Evolutionary conservation across 2,329 filamentous ascomycete genomes (phyloP).

Genomic region (Ophiostoma perfectum): DNA sequence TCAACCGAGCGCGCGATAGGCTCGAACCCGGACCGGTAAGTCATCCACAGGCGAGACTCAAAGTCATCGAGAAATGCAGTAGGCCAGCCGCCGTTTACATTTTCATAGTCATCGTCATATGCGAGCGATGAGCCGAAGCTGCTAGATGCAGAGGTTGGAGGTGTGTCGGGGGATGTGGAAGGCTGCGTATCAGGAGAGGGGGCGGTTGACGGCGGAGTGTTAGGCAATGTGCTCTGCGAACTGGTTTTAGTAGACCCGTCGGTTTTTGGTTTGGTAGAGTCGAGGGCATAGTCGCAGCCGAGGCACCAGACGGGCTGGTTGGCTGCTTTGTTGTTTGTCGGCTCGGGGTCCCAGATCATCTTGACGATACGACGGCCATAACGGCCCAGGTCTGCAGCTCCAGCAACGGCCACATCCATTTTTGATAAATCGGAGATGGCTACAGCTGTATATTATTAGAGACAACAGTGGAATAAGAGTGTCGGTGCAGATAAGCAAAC

Average conservation of each 20-base stretch:
- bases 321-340: constrained; percentile 66
- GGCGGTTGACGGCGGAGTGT: constrained; percentile 23
- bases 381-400: constrained; percentile 65
- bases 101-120: constrained; percentile 39
- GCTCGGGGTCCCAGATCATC: constrained; percentile 88
- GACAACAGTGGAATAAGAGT: neutral
- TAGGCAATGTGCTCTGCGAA: neutral
- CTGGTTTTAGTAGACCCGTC: neutral
- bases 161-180: neutral
- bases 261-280: constrained; percentile 23
- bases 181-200: constrained; percentile 38
- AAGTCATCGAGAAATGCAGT: constrained; percentile 83
- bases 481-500: neutral
- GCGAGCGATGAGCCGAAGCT: constrained; percentile 50
- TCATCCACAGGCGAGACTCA: constrained; percentile 92
- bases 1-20: constrained; percentile 74
- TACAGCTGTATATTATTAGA: too few relatives aligned
- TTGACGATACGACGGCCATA: constrained; percentile 76
- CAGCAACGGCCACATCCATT: constrained; percentile 39
- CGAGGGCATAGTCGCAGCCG: constrained; percentile 48
- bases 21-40: constrained; percentile 82
- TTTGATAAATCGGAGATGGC: neutral
- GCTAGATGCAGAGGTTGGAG: constrained; percentile 36
- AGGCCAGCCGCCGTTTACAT: constrained; percentile 65
- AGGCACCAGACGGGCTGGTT: constrained; percentile 80